Base-by-base conservation (phyloP, 257 asterid genomes). In the Catharanthus roseus region DNA sequence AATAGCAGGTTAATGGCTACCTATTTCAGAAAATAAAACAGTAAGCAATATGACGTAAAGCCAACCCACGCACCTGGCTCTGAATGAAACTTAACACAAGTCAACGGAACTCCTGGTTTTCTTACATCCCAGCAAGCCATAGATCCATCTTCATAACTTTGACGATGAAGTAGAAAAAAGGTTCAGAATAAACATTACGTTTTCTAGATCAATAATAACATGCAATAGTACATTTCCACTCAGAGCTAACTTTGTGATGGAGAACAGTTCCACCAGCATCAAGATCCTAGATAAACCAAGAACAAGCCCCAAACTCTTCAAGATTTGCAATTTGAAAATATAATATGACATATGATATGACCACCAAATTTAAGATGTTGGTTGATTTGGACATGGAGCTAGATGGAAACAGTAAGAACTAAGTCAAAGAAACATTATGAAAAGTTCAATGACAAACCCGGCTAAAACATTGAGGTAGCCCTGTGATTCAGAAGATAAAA, bases 91-190 rank as follows among this genome's bases (percentile, higher is more conserved):
- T 93, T 91, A 53, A 85, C 90, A 60, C 82, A 69, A n/a, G 91
- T 83, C 78, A 93, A 54, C 3, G 97, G 96, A 76, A 78, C 65
- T 31, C 83, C 77, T 1, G 95, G 88, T 77, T 88, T 91, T 82
- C 97, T 84, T 4, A 89, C 56, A 78, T 93, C 98, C 98, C 98
- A 92, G 90, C 89, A 85, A 75, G 78, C 87, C 92, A 88, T 89
- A 54, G 97, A 88, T 74, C 99, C 99, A 79, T 91, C 96, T 78
- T 93, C 99, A 61, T 89, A 88, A 33, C 88, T 81, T 74, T 51
- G 47, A 53, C 47, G 75, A 60, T 61, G 39, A 54, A 36, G 51
- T 58, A 26, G 61, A 50, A 71, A 38, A 33, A 57, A 28, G 67
- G 51, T 68, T 70, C 44, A 51, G 34, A 44, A 60, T 13, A 31